phyloP scores from a whole-genome alignment of 805 yeast species.

The Ogataea paraovalis region DNA sequence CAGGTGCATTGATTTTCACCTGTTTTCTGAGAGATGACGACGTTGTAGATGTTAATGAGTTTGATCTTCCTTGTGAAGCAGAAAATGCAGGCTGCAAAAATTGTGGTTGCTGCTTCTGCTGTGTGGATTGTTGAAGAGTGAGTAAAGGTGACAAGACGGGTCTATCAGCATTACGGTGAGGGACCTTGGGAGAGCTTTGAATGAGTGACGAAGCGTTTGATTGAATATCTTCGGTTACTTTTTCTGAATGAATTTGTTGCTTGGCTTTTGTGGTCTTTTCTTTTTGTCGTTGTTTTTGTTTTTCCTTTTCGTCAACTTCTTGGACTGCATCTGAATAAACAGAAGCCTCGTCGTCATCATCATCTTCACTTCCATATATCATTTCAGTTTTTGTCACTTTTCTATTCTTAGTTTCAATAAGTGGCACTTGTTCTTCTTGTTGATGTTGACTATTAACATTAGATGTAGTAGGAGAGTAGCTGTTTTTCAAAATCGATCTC shows the following conservation, averaged over 20 bases:
- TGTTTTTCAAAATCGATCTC: constrained; percentile 18
- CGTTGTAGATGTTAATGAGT: constrained; percentile 17
- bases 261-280: neutral
- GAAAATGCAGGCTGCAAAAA: constrained; percentile 4
- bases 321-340: constrained; percentile 26
- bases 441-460: neutral
- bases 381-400: constrained; percentile 1
- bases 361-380: constrained; percentile 5
- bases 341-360: constrained; percentile 18
- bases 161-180: constrained; percentile 12
- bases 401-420: neutral
- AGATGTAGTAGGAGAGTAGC: neutral
- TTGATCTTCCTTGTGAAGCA: constrained; percentile 9
- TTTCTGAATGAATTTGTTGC: constrained; percentile 13
- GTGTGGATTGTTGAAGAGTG: constrained; percentile 1
- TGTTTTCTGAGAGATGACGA: constrained; percentile 19
- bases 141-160: neutral
- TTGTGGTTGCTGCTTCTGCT: neutral
- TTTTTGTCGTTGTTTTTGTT: neutral
- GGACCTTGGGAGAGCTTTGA: constrained; percentile 15
- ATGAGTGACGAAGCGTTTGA: constrained; percentile 13
- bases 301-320: constrained; percentile 6
- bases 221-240: constrained; percentile 23
- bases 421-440: neutral
- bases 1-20: constrained; percentile 18